These are phyloP conservation scores for Nissolia schottii DNA, from an alignment of 306 rosid species.

Conservation along the genomic window DNA sequence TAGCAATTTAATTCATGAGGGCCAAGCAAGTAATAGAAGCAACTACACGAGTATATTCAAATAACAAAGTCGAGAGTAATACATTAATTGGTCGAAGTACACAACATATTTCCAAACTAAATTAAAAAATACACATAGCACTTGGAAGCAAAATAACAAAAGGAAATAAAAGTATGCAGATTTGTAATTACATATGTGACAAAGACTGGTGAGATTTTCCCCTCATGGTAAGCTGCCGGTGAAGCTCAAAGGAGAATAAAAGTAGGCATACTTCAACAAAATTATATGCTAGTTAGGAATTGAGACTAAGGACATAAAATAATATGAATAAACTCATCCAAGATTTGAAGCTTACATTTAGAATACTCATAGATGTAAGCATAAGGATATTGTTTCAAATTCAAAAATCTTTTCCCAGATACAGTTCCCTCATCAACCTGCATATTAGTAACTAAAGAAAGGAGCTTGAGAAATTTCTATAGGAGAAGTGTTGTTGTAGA, in stretches of 20 bases:
- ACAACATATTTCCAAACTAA: not conserved
- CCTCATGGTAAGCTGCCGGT: conserved; percentile 49
- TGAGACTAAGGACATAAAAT: not conserved
- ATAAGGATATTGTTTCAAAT: conserved; percentile 56
- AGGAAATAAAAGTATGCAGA: not conserved
- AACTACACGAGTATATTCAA: not conserved
- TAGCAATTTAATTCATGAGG: not conserved
- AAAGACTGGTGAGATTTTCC: conserved; percentile 55
- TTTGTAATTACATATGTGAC: conserved; percentile 54
- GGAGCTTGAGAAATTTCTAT: conserved; percentile 15
- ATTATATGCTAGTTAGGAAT: conserved; percentile 27
- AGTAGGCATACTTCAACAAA: conserved; percentile 59
- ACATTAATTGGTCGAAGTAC: not conserved
- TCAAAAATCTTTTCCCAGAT: conserved; percentile 53
- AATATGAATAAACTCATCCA: conserved; percentile 8
- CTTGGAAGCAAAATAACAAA: conserved; percentile 15
- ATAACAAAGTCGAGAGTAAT: conserved; percentile 5
- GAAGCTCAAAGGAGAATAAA: conserved; percentile 79
- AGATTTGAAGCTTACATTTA: conserved; percentile 53
- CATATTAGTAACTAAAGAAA: conserved; percentile 45
- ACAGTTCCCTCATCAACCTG: conserved; percentile 65
- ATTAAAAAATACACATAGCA: not conserved
- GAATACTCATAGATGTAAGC: conserved; percentile 72
- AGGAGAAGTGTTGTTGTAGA: not conserved
- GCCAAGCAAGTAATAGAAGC: not conserved